These are phyloP conservation scores for Mycena alexandri DNA, from an alignment of 768 basidiomycete species.

Conservation along the genomic window DNA sequence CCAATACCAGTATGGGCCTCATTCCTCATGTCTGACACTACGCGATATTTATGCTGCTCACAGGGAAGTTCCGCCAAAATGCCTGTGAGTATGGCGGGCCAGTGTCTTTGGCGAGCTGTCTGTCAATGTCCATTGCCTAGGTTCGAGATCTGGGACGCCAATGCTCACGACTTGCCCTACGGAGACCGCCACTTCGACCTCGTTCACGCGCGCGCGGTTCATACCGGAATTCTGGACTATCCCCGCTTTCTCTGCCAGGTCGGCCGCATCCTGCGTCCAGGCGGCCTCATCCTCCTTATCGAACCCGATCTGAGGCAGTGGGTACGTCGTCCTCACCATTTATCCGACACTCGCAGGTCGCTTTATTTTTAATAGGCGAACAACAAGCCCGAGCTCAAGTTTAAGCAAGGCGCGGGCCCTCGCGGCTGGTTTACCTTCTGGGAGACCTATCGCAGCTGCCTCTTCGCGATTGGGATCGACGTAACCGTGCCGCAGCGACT, in stretches of 20 bases:
- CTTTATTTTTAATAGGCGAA: conserved; percentile 39
- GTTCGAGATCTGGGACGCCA: conserved; percentile 80
- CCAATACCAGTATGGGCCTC: conserved; percentile 10
- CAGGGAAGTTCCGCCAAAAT: conserved; percentile 21
- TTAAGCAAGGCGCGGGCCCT: conserved; percentile 52
- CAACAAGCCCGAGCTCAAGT: conserved; percentile 54
- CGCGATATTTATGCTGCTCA: background rate
- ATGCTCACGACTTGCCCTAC: conserved; percentile 72
- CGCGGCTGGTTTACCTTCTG: conserved; percentile 75
- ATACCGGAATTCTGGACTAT: conserved; percentile 75
- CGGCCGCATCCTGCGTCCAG: conserved; percentile 75
- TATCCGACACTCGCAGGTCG: background rate
- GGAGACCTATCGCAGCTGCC: conserved; percentile 70
- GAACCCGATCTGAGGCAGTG: conserved; percentile 70
- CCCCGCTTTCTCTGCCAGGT: conserved; percentile 71
- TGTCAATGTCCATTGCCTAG: conserved; percentile 48
- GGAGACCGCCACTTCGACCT: conserved; percentile 74
- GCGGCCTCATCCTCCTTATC: conserved; percentile 76
- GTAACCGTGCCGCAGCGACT: conserved; percentile 69
- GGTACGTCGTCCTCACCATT: conserved; percentile 33
- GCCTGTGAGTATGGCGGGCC: conserved; percentile 2
- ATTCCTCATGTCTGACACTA: background rate
- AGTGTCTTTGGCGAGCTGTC: background rate
- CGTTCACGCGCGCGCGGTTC: conserved; percentile 77
- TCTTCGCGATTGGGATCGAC: conserved; percentile 66